phyloP scores from a whole-genome alignment of 805 yeast species.

The Saccharomycopsis selenospora region DNA sequence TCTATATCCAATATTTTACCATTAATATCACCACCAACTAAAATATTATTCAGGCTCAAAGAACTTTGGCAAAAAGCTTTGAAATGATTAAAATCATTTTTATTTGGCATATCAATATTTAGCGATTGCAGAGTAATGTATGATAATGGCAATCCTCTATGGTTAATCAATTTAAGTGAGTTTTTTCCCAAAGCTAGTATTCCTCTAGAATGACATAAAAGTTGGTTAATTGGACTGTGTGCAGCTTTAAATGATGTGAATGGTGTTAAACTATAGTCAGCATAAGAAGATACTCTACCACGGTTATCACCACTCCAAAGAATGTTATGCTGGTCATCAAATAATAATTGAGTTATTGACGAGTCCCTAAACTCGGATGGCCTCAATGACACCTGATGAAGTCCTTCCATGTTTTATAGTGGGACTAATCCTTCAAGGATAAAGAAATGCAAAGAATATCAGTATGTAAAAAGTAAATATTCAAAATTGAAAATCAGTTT shows the following conservation, averaged over 20 bases:
- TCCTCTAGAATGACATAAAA: conserved; percentile 48
- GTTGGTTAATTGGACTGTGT: conserved; percentile 40
- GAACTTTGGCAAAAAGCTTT: conserved; percentile 20
- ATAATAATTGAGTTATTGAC: conserved; percentile 32
- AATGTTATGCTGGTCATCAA: conserved; percentile 69
- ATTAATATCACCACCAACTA: conserved; percentile 8
- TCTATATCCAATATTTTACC: conserved; percentile 35
- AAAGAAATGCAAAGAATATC: no score
- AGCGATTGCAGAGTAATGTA: conserved; percentile 24
- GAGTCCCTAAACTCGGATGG: background rate
- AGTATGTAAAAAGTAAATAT: no score
- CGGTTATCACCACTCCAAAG: conserved; percentile 78
- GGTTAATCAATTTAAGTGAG: conserved; percentile 44
- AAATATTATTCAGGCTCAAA: conserved; percentile 4
- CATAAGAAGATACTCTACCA: conserved; percentile 40
- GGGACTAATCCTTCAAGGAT: no score
- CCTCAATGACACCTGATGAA: background rate
- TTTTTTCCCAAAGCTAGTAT: conserved; percentile 47
- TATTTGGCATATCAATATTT: conserved; percentile 24
- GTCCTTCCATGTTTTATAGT: conserved; percentile 1
- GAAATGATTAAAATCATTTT: conserved; percentile 28
- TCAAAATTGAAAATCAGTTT: no score
- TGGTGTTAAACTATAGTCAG: conserved; percentile 27
- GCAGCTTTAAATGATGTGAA: conserved; percentile 56
- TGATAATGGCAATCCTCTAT: conserved; percentile 47